Conservation (phyloP, 1,139 yeast species). For the Saccharomyces hybrid region DNA sequence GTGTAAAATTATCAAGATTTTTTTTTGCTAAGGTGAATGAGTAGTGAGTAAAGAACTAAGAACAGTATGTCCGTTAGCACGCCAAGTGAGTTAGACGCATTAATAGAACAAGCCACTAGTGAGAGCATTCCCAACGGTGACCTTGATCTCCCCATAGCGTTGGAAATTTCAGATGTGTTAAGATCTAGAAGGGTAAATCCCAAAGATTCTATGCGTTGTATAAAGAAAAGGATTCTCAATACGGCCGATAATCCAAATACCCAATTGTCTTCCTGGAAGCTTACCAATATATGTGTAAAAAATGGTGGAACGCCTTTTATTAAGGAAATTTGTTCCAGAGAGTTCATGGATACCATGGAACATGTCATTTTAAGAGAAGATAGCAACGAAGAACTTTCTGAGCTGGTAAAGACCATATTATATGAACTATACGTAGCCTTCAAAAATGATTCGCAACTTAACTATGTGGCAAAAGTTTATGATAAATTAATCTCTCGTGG, state of each 20-base stretch:
- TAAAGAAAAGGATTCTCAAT: conserved; percentile 64
- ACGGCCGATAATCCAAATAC: conserved; percentile 66
- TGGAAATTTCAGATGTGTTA: conserved; percentile 83
- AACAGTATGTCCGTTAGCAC: conserved; percentile 7
- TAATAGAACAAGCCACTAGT: conserved; percentile 73
- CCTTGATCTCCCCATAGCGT: conserved; percentile 58
- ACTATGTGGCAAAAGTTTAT: conserved; percentile 58
- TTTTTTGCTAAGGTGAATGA: not conserved
- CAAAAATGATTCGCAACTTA: conserved; percentile 58
- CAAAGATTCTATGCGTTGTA: conserved; percentile 73
- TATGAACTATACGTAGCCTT: conserved; percentile 77
- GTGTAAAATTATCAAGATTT: not conserved
- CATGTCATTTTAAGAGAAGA: conserved; percentile 33
- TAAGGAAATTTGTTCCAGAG: conserved; percentile 71
- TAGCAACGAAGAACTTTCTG: conserved; percentile 47
- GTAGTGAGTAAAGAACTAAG: conserved; percentile 2
- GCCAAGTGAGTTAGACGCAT: conserved; percentile 48
- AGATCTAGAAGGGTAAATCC: conserved; percentile 79
- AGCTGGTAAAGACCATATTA: conserved; percentile 52
- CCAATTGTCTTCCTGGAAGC: conserved; percentile 63
- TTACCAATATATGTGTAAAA: conserved; percentile 82
- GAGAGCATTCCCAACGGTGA: conserved; percentile 91
- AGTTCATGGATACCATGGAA: conserved; percentile 72
- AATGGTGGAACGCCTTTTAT: conserved; percentile 88
- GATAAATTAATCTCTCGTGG: conserved; percentile 55